phyloP scores from a whole-genome alignment of 257 asterid species.

The Verbena officinalis region DNA sequence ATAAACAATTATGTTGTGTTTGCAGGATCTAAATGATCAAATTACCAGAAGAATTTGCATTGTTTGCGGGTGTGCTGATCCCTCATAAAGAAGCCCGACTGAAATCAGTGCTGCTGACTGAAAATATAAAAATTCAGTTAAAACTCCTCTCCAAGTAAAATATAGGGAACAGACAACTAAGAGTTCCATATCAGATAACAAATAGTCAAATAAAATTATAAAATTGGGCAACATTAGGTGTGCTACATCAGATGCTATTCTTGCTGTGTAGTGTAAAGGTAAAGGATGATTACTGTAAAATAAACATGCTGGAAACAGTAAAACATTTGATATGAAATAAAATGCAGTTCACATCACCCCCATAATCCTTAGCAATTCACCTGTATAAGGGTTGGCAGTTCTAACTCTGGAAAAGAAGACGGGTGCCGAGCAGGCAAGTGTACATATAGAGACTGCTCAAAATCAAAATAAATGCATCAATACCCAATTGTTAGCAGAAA shows the following conservation, averaged over 20 bases:
- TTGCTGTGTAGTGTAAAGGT: slow-evolving; percentile 7
- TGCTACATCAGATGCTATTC: slow-evolving; percentile 22
- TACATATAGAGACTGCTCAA: slow-evolving; percentile 84
- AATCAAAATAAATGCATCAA: slow-evolving; percentile 26
- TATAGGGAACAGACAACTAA: slow-evolving; percentile 16
- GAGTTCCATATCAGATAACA: slow-evolving; percentile 26
- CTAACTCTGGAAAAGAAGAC: slow-evolving; percentile 88
- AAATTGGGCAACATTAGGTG: slow-evolving; percentile 5
- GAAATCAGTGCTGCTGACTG: slow-evolving; percentile 97
- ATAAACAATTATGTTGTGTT: background rate
- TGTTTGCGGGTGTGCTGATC: slow-evolving; percentile 96
- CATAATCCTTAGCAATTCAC: slow-evolving; percentile 38
- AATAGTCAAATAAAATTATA: slow-evolving; percentile 1
- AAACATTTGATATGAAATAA: slow-evolving; percentile 22
- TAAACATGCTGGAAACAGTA: slow-evolving; percentile 3
- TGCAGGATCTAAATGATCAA: slow-evolving; percentile 18
- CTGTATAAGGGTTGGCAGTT: slow-evolving; percentile 93
- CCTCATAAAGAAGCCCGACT: slow-evolving; percentile 91
- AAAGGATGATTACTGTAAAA: slow-evolving; percentile 4
- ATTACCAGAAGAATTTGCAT: slow-evolving; percentile 96
- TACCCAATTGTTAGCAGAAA: slow-evolving; percentile 11
- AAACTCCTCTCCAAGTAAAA: slow-evolving; percentile 13
- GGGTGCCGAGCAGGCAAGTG: slow-evolving; percentile 96
- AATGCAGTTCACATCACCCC: slow-evolving; percentile 22
- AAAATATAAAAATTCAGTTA: slow-evolving; percentile 24